phyloP scores from a whole-genome alignment of 352 stramenopile genomes.

The Halophytophthora polymorphica region DNA sequence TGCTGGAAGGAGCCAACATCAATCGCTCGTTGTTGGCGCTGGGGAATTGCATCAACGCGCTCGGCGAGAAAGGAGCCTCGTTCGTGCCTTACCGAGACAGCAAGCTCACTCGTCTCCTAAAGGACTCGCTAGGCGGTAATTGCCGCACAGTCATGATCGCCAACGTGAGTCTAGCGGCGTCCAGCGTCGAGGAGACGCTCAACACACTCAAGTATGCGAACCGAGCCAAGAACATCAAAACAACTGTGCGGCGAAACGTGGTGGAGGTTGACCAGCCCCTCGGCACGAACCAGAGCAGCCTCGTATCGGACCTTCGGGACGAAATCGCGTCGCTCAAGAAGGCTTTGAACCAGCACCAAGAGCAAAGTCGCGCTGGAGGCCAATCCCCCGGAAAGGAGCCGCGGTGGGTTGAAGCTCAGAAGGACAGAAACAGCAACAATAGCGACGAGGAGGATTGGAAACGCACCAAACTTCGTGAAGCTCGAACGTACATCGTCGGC shows the following conservation, averaged over 20 bases:
- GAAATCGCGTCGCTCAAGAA: conserved; percentile 86
- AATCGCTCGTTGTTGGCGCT: conserved; percentile 89
- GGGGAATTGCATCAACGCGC: conserved; percentile 93
- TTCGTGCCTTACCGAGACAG: conserved; percentile 91
- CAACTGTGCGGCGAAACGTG: conserved; percentile 83
- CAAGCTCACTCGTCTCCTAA: conserved; percentile 87
- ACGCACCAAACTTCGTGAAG: conserved; percentile 31
- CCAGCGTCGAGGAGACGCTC: conserved; percentile 90
- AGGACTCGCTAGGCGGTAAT: conserved; percentile 90
- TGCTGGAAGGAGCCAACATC: conserved; percentile 92
- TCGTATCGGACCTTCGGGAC: conserved; percentile 82
- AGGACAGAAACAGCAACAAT: conserved; percentile 20
- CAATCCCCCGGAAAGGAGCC: not conserved
- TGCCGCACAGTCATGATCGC: conserved; percentile 94
- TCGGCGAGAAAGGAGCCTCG: conserved; percentile 70
- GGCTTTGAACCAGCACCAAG: conserved; percentile 37
- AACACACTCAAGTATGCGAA: conserved; percentile 94
- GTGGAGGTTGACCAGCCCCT: conserved; percentile 81
- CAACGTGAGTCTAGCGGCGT: conserved; percentile 78
- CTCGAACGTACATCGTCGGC: conserved; percentile 67
- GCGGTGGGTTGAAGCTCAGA: conserved; percentile 20
- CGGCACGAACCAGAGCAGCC: conserved; percentile 74
- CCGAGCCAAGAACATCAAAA: conserved; percentile 93
- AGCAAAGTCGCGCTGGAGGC: conserved; percentile 9
- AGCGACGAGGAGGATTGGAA: conserved; percentile 19